Conservation (phyloP, 441 rosid species). For the Codiaeum variegatum region DNA sequence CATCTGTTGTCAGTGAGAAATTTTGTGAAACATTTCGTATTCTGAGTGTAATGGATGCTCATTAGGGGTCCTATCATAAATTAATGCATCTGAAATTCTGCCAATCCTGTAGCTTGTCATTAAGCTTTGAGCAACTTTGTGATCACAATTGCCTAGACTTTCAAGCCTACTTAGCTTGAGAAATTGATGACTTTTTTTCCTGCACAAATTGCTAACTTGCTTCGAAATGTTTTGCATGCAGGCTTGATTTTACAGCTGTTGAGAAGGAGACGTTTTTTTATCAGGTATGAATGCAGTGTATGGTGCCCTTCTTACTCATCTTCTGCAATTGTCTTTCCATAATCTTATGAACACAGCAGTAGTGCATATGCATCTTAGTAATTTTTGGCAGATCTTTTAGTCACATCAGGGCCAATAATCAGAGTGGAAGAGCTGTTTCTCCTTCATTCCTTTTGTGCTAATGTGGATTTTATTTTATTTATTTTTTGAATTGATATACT, state of each 20-base stretch:
- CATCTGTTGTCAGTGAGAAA: neutral
- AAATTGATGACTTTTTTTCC: neutral
- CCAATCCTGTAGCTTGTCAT: neutral
- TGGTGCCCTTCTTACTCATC: neutral
- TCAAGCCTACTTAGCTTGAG: neutral
- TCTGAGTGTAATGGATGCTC: constrained; percentile 7
- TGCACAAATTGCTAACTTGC: constrained; percentile 9
- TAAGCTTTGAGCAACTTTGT: neutral
- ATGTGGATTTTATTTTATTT: neutral
- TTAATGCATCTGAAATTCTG: neutral
- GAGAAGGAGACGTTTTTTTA: constrained; percentile 81
- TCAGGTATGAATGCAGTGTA: constrained; percentile 48
- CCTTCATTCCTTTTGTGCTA: neutral
- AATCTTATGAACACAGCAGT: neutral
- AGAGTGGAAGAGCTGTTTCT: neutral
- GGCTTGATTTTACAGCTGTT: constrained; percentile 82
- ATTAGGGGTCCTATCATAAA: neutral
- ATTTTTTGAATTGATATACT: neutral
- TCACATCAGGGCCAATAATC: neutral
- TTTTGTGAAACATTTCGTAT: neutral
- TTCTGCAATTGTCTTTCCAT: neutral
- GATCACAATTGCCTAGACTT: constrained; percentile 11
- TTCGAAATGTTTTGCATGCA: constrained; percentile 31
- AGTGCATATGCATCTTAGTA: neutral
- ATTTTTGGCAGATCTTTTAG: neutral